phyloP scores from a whole-genome alignment of 495 filamentous ascomycete genomes.

The Penicillium bovifimosum region DNA sequence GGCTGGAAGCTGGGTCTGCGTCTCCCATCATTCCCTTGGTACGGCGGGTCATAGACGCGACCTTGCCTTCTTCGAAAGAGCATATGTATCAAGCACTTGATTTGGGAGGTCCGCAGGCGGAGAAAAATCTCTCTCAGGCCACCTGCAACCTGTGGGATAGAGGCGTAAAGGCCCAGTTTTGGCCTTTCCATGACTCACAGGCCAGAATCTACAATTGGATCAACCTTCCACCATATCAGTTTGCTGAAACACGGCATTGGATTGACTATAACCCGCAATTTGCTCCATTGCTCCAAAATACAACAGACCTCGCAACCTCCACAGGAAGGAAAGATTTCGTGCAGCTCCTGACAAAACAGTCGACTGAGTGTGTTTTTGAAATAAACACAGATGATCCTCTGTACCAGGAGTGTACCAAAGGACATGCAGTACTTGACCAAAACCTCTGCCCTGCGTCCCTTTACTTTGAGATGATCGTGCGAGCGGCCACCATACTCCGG shows the following conservation, averaged over 20 bases:
- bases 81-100: neutral
- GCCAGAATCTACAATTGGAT: slow-evolving; percentile 5
- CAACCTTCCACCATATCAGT: slow-evolving; percentile 34
- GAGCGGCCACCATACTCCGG: neutral
- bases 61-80: neutral
- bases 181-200: slow-evolving; percentile 25
- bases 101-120: neutral
- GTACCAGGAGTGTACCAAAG: slow-evolving; percentile 5
- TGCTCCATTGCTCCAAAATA: neutral
- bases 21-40: slow-evolving; percentile 30
- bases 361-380: neutral
- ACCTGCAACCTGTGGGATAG: slow-evolving; percentile 21
- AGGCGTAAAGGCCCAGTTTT: slow-evolving; percentile 26
- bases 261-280: slow-evolving; percentile 10
- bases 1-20: slow-evolving; percentile 38
- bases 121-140: slow-evolving; percentile 15
- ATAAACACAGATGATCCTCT: neutral
- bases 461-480: slow-evolving; percentile 34
- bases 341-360: neutral
- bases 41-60: slow-evolving; percentile 16
- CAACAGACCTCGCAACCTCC: neutral
- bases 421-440: slow-evolving; percentile 34
- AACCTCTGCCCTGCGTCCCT: slow-evolving; percentile 38
- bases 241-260: slow-evolving; percentile 32
- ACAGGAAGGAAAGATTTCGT: neutral